Evolutionary conservation across 75 land plant genomes (phyloP).

Genomic region (Pinus albicaulis): DNA sequence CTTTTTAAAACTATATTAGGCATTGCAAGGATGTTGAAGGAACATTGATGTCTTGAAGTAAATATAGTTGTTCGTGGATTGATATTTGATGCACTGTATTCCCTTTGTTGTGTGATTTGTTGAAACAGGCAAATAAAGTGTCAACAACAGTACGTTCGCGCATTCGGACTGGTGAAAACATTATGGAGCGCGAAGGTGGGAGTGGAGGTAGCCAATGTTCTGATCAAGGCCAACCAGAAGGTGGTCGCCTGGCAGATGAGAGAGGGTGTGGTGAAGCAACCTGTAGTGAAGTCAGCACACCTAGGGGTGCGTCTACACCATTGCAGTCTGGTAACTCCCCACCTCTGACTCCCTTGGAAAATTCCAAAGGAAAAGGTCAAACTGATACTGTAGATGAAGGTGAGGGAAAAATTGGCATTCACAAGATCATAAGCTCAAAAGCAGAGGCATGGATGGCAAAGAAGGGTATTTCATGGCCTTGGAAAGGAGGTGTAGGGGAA

Average conservation of each 20-base stretch:
- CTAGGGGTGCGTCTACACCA: conserved; percentile 28
- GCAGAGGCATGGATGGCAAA: conserved; percentile 80
- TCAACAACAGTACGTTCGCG: conserved; percentile 63
- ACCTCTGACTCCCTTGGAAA: conserved; percentile 16
- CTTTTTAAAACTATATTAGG: background rate
- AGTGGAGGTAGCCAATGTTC: conserved; percentile 65
- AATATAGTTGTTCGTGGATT: conserved; percentile 1
- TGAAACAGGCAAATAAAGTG: conserved; percentile 67
- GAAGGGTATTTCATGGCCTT: conserved; percentile 78
- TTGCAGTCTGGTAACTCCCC: conserved; percentile 32
- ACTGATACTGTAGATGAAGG: conserved; percentile 41
- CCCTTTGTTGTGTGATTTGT: background rate
- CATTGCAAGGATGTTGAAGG: background rate
- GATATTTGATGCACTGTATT: background rate
- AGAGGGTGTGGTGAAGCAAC: conserved; percentile 44
- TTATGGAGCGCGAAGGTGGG: conserved; percentile 44
- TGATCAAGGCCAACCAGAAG: conserved; percentile 49
- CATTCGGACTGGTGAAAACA: conserved; percentile 31
- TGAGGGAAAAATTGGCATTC: conserved; percentile 48
- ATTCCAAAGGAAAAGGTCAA: conserved; percentile 17
- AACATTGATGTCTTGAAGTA: background rate
- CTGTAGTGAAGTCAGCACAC: conserved; percentile 71
- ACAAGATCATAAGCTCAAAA: conserved; percentile 55
- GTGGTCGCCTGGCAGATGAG: conserved; percentile 29
- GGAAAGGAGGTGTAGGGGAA: conserved; percentile 63